These are phyloP conservation scores for Austroboletus rostrupii DNA, from an alignment of 1,284 basidiomycete species.

Conservation along the genomic window DNA sequence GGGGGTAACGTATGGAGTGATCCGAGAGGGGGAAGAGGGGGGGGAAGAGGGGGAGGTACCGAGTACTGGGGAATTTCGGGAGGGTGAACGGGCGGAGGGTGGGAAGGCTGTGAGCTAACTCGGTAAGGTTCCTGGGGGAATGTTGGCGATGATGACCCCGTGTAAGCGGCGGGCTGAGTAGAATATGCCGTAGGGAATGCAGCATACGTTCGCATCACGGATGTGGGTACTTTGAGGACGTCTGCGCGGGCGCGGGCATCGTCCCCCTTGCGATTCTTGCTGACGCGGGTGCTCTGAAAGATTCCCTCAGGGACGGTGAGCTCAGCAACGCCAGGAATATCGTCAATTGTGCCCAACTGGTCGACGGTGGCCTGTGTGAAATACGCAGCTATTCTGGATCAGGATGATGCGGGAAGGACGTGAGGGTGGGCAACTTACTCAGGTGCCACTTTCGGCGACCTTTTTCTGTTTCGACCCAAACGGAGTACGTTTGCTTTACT, in stretches of 20 bases:
- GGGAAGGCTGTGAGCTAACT: conserved; percentile 20
- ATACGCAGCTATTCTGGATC: conserved; percentile 56
- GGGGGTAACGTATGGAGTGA: conserved; percentile 26
- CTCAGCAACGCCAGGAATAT: conserved; percentile 48
- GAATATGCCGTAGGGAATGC: conserved; percentile 47
- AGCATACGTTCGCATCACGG: conserved; percentile 48
- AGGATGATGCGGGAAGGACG: conserved; percentile 8
- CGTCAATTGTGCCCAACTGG: conserved; percentile 60
- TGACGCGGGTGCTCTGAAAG: conserved; percentile 60
- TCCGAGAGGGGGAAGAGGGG: conserved; percentile 23
- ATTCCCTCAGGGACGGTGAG: conserved; percentile 55
- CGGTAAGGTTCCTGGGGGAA: conserved; percentile 26
- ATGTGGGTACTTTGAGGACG: conserved; percentile 25
- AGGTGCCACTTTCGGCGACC: conserved; percentile 75
- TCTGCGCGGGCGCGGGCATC: conserved; percentile 26
- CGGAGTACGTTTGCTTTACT: conserved; percentile 78
- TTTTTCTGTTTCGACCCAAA: conserved; percentile 59
- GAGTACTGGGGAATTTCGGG: conserved; percentile 29
- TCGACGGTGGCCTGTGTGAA: conserved; percentile 71
- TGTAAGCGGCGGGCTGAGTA: conserved; percentile 26
- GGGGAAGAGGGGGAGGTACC: conserved; percentile 23
- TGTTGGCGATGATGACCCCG: conserved; percentile 22
- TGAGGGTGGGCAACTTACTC: conserved; percentile 42
- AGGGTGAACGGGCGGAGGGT: conserved; percentile 17
- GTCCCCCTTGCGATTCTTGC: conserved; percentile 42